Conservation (phyloP, 306 rosid genomes). For the Echinosophora koreensis region DNA sequence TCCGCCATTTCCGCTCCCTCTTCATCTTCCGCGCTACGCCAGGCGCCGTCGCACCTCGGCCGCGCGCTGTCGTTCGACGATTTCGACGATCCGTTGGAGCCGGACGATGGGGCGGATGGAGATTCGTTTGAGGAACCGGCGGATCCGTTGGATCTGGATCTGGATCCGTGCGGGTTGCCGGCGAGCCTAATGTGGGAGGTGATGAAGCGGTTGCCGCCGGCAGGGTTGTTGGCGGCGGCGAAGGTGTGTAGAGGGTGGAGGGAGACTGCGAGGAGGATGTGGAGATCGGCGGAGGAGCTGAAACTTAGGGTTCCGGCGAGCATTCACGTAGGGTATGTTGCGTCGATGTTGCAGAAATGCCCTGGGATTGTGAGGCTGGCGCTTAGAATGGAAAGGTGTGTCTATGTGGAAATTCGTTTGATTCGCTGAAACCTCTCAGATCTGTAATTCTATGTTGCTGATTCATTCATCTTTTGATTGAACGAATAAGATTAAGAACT, state of each 20-base stretch:
- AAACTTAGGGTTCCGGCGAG: conserved; percentile 75
- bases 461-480: conserved; percentile 12
- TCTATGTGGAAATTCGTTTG: conserved; percentile 36
- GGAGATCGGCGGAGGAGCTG: conserved; percentile 89
- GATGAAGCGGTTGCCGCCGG: conserved; percentile 80
- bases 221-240: conserved; percentile 77
- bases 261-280: conserved; percentile 69
- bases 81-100: conserved; percentile 46
- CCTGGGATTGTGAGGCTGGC: conserved; percentile 80
- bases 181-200: conserved; percentile 75
- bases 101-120: conserved; percentile 31
- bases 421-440: conserved; percentile 40
- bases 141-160: conserved; percentile 50
- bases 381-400: conserved; percentile 87
- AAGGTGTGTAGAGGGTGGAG: conserved; percentile 90
- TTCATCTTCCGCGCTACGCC: conserved; percentile 44
- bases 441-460: conserved; percentile 48
- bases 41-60: conserved; percentile 61
- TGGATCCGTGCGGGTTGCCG: conserved; percentile 67
- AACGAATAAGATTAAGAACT: conserved; percentile 32
- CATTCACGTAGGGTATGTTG: conserved; percentile 81
- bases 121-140: conserved; percentile 43
- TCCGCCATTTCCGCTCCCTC: conserved; percentile 49
- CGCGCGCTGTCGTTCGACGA: conserved; percentile 90
- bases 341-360: conserved; percentile 86